phyloP scores from a whole-genome alignment of 345 rosid genomes.

The rapeseed (Brassica napus) region Da-Ae NC_063446.1:1784001-1784500 shows the following conservation, averaged over 20 bases:
- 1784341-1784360: constrained; percentile 22
- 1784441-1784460: too few species aligned
- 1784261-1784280: neutral
- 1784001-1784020: too few species aligned
- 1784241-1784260: neutral
- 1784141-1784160: too few species aligned
- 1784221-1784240: neutral
- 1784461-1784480: neutral
- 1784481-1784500: constrained; percentile 11
- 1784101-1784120: too few species aligned
- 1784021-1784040: too few species aligned
- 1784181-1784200: too few species aligned
- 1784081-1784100: too few species aligned
- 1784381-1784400: constrained; percentile 3
- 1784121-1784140: too few species aligned
- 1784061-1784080: too few species aligned
- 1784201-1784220: too few species aligned
- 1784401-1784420: constrained; percentile 15
- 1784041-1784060: too few species aligned
- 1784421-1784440: constrained; percentile 2
- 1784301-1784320: neutral
- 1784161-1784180: too few species aligned
- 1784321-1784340: neutral
- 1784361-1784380: neutral
- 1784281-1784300: neutral